A percentile compares a stretch with the other conserved stretches of the same genome.
Evolutionary conservation across 495 filamentous ascomycete genomes (phyloP).

Genomic region (Cercophora samala): DNA sequence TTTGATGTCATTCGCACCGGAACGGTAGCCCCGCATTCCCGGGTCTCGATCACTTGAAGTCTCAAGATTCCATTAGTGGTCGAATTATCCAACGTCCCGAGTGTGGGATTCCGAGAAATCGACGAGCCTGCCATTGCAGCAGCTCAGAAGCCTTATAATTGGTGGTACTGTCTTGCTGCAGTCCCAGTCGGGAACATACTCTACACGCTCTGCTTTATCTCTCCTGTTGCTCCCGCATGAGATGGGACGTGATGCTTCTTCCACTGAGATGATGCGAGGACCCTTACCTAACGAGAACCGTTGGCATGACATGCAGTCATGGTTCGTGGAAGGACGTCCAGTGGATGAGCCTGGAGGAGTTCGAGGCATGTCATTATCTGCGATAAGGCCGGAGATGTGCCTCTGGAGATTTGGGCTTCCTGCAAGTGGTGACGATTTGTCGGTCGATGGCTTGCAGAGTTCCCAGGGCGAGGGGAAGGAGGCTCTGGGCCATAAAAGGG

Average conservation of each 20-base stretch:
- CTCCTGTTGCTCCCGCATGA: neutral
- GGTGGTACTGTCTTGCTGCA: neutral
- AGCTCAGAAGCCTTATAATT: neutral
- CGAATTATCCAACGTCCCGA: neutral
- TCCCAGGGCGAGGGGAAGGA: neutral
- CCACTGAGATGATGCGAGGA: neutral
- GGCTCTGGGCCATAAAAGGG: neutral
- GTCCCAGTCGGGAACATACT: neutral
- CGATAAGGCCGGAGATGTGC: conserved; percentile 5
- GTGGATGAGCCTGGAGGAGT: neutral
- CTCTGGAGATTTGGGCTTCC: neutral
- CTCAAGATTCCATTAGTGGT: neutral
- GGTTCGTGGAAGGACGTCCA: neutral
- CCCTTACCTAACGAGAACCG: conserved; percentile 5
- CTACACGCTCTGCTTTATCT: conserved; percentile 1
- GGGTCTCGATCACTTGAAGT: neutral
- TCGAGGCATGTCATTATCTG: neutral
- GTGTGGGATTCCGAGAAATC: conserved; percentile 1
- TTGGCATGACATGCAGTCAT: conserved; percentile 1
- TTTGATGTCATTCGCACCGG: conserved; percentile 5
- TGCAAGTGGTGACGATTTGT: conserved; percentile 1
- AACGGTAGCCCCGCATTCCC: conserved; percentile 2
- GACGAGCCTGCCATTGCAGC: conserved; percentile 4
- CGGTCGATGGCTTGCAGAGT: neutral
- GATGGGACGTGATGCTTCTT: neutral